These are phyloP conservation scores for Candida labiduridarum DNA, from an alignment of 1,139 yeast genomes.

Conservation along the genomic window DNA sequence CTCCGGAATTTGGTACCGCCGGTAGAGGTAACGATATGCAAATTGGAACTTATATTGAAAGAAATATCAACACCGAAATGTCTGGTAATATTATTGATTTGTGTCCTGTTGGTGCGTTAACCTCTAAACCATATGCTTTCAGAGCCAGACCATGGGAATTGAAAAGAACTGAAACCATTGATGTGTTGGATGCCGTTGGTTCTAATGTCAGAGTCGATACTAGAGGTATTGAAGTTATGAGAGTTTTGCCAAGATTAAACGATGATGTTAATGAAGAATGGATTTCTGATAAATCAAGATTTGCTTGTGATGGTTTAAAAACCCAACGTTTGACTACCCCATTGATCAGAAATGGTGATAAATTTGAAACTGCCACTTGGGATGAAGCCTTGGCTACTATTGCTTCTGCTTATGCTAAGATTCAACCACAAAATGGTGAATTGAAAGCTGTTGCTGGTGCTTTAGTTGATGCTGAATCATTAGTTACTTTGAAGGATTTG, in stretches of 20 bases:
- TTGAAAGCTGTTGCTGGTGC: conserved; percentile 85
- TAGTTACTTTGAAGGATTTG: conserved; percentile 81
- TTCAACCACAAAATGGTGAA: conserved; percentile 69
- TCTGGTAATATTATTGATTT: conserved; percentile 87
- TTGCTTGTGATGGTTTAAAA: conserved; percentile 83
- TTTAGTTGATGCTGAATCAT: conserved; percentile 77
- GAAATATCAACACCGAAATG: conserved; percentile 82
- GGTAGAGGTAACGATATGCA: conserved; percentile 94
- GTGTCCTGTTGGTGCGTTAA: conserved; percentile 92
- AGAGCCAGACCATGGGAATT: conserved; percentile 94
- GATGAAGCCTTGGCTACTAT: conserved; percentile 79
- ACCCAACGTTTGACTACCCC: conserved; percentile 88
- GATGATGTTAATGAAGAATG: conserved; percentile 91
- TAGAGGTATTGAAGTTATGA: conserved; percentile 86
- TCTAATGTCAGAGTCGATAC: conserved; percentile 84
- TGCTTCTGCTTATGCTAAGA: conserved; percentile 60
- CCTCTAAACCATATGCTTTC: conserved; percentile 88
- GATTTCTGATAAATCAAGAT: conserved; percentile 87
- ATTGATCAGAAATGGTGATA: conserved; percentile 69
- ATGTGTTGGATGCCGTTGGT: conserved; percentile 84
- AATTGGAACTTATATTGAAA: conserved; percentile 86
- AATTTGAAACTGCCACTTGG: conserved; percentile 81
- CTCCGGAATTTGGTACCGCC: conserved; percentile 85
- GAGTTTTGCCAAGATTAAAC: conserved; percentile 83
- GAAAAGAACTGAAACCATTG: conserved; percentile 86